phyloP scores from a whole-genome alignment of 495 filamentous ascomycete species.

The Aspergillus biplanus region DNA sequence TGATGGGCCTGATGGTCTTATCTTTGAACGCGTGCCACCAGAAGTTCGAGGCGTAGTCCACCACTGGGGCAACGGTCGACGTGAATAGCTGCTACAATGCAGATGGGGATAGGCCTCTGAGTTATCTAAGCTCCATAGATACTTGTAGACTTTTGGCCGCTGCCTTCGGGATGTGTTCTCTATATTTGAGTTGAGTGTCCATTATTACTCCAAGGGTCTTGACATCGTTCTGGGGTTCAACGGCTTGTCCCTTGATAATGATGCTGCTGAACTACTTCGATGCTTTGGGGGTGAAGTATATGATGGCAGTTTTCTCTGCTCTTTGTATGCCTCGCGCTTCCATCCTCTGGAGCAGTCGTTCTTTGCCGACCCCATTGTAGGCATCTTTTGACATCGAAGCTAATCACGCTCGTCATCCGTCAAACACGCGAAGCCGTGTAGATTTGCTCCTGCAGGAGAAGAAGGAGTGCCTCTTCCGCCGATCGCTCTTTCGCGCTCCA shows the following conservation, averaged over 20 bases:
- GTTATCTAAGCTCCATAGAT: not conserved
- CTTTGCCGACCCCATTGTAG: slow-evolving; percentile 43
- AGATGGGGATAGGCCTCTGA: not conserved
- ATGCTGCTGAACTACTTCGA: slow-evolving; percentile 28
- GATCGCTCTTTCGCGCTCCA: slow-evolving; percentile 1
- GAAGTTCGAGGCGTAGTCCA: not conserved
- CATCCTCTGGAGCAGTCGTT: slow-evolving; percentile 37
- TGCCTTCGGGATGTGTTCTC: not conserved
- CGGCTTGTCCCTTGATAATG: slow-evolving; percentile 31
- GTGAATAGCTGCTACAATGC: not conserved
- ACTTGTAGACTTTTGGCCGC: not conserved
- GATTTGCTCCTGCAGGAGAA: not conserved
- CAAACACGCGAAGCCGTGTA: slow-evolving; percentile 2
- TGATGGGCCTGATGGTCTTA: not conserved
- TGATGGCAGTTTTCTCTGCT: slow-evolving; percentile 33
- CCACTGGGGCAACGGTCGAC: not conserved
- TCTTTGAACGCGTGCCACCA: not conserved
- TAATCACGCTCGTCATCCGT: slow-evolving; percentile 33
- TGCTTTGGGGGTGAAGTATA: slow-evolving; percentile 31
- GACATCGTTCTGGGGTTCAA: slow-evolving; percentile 26
- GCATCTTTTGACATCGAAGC: slow-evolving; percentile 48
- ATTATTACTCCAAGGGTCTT: slow-evolving; percentile 29
- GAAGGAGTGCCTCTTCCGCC: not conserved
- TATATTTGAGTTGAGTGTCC: slow-evolving; percentile 20
- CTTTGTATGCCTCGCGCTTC: slow-evolving; percentile 6